phyloP scores from a whole-genome alignment of 768 basidiomycete species.

The Wakefieldia striispora region DNA sequence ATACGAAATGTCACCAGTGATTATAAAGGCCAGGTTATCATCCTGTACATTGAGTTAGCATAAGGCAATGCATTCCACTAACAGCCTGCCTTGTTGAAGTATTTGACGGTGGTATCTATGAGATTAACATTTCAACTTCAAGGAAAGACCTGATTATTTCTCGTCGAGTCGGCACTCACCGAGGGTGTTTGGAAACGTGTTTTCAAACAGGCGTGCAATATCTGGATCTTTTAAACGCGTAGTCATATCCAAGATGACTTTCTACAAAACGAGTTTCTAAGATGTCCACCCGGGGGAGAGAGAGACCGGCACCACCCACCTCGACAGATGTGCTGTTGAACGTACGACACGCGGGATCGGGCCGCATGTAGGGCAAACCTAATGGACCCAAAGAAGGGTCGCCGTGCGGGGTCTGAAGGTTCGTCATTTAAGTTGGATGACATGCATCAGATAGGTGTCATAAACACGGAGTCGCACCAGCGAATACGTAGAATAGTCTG shows the following conservation, averaged over 20 bases:
- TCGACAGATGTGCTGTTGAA: constrained; percentile 77
- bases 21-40: constrained; percentile 75
- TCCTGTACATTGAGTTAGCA: constrained; percentile 35
- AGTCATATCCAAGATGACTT: constrained; percentile 75
- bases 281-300: neutral
- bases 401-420: constrained; percentile 54
- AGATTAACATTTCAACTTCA: neutral
- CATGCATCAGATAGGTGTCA: neutral
- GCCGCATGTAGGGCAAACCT: constrained; percentile 70
- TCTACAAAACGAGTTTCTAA: constrained; percentile 34
- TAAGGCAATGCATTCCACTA: neutral
- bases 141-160: neutral
- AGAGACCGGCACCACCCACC: constrained; percentile 35
- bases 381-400: constrained; percentile 58
- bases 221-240: constrained; percentile 71
- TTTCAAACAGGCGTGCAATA: constrained; percentile 75
- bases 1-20: constrained; percentile 80
- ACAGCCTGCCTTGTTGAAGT: constrained; percentile 55
- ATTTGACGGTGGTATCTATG: constrained; percentile 76
- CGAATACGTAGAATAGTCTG: constrained; percentile 61
- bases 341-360: constrained; percentile 64
- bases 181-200: constrained; percentile 79
- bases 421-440: neutral
- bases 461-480: constrained; percentile 35
- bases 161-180: constrained; percentile 39